Base-by-base conservation (phyloP, 257 asterid genomes). In the Ilex aquifolium region DNA sequence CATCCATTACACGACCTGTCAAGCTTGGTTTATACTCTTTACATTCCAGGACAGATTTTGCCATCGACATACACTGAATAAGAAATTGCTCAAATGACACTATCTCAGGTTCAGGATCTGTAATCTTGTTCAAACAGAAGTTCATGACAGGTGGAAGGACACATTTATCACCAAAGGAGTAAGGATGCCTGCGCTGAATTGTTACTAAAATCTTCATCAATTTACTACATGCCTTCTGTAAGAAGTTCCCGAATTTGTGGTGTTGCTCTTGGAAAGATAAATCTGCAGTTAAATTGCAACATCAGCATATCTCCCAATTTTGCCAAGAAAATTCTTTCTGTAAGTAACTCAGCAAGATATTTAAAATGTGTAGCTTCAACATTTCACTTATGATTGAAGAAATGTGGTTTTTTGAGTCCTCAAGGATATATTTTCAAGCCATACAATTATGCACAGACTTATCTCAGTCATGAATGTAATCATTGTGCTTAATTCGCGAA, bases 1-100 rank as follows among this genome's bases (percentile, higher is more conserved):
- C 96, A 83, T 84, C 95, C 77, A 83, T 73, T 68, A 93, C 99
- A 66, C 95, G 96, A 29, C 99, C 99, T 75, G 84, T 77, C 81
- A 80, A 69, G 70, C 78, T 55, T 76, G 83, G 83, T 80, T 84
- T 90, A 81, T 87, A 93, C 61, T 93, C 97, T 84, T 87, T 90
- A 76, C 97, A 80, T 81, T 90, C 97, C 67, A 93, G 80, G 76
- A 93, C 77, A 73, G 90, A 79, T 78, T 93, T 93, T 80, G 82
- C 78, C 87, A 86, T 76, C 62, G 86, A 77, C 95, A 93, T 81
- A 70, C 97, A 90, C 72, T 90, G 96, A 75, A 93, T 88, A 81
- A 90, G 69, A 71, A 90, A 85, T 58, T 83, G 87, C 61, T 93
- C 96, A 77, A 82, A 93, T 40, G 86, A 78, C 55, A 77, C 58